These are phyloP conservation scores for Elsinoe arachidis DNA, from an alignment of 2,329 filamentous ascomycete genomes.

Conservation along the genomic window DNA sequence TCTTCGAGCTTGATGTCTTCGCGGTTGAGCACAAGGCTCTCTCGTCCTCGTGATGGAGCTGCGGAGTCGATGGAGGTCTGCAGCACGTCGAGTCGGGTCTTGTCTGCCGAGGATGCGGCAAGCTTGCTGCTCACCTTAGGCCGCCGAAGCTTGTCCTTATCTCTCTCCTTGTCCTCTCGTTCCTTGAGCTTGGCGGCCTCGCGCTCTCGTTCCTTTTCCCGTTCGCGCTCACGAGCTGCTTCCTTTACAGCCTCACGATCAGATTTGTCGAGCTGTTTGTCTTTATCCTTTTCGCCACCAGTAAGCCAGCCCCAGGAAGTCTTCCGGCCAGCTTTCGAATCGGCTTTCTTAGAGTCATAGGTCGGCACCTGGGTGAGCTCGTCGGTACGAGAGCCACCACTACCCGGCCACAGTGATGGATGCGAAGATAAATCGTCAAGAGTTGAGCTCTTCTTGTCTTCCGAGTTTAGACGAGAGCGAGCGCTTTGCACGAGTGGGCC, in stretches of 20 bases:
- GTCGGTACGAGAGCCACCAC: constrained; percentile 60
- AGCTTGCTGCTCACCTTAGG: constrained; percentile 47
- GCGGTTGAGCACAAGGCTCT: constrained; percentile 76
- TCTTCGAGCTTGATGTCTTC: constrained; percentile 67
- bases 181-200: constrained; percentile 60
- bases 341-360: constrained; percentile 62
- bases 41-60: constrained; percentile 49
- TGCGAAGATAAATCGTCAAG: constrained; percentile 58
- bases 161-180: constrained; percentile 32
- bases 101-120: constrained; percentile 56
- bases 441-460: constrained; percentile 19
- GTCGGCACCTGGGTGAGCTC: constrained; percentile 73
- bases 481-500: constrained; percentile 31
- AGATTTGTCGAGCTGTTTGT: constrained; percentile 66
- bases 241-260: constrained; percentile 48
- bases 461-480: not conserved
- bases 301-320: constrained; percentile 83
- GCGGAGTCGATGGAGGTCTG: constrained; percentile 71
- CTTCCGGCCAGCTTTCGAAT: constrained; percentile 61
- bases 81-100: constrained; percentile 72
- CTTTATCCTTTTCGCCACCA: constrained; percentile 59
- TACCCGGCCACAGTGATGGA: constrained; percentile 62
- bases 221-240: constrained; percentile 1
- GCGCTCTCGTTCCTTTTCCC: constrained; percentile 25
- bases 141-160: constrained; percentile 33